Evolutionary conservation across 371 early-diverging fungal species (phyloP).

Genomic region (Zopfochytrium polystomum): DNA sequence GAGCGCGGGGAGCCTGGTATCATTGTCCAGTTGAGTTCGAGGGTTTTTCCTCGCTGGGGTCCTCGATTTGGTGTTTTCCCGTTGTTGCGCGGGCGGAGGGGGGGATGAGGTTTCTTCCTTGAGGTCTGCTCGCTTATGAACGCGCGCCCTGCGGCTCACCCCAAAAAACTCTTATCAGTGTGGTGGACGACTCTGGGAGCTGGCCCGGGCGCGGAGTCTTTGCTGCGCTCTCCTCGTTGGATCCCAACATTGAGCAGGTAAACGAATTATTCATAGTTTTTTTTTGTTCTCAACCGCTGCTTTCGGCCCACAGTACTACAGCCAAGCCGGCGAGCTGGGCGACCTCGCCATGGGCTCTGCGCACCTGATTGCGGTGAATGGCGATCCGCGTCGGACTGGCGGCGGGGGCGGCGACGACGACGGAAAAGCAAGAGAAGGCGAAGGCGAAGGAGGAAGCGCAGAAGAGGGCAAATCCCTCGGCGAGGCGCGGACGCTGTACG

Average conservation of each 20-base stretch:
- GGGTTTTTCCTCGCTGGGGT: background rate
- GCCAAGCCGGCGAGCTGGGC: conserved; percentile 17
- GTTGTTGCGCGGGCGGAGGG: too few relatives aligned
- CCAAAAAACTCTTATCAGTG: conserved; percentile 7
- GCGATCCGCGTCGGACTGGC: too few relatives aligned
- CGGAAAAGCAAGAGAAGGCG: too few relatives aligned
- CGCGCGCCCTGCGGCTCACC: too few relatives aligned
- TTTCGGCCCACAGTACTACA: conserved; percentile 15
- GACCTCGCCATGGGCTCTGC: conserved; percentile 25
- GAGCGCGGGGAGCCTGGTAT: conserved; percentile 13
- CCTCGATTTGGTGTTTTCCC: background rate
- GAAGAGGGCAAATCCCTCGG: background rate
- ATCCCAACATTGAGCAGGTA: conserved; percentile 14
- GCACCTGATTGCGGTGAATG: conserved; percentile 23
- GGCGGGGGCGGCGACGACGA: too few relatives aligned
- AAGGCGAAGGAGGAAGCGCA: too few relatives aligned
- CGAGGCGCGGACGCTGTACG: background rate
- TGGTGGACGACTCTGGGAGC: conserved; percentile 33
- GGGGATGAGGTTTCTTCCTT: too few relatives aligned
- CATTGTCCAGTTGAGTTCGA: conserved; percentile 20
- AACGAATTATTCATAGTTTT: background rate
- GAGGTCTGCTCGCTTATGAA: too few relatives aligned
- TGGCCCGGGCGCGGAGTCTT: conserved; percentile 35
- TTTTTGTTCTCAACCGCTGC: background rate
- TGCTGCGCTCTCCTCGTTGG: conserved; percentile 21